Conservation (phyloP, 2,329 filamentous ascomycete genomes). For the Rosellinia necatrix region DNA sequence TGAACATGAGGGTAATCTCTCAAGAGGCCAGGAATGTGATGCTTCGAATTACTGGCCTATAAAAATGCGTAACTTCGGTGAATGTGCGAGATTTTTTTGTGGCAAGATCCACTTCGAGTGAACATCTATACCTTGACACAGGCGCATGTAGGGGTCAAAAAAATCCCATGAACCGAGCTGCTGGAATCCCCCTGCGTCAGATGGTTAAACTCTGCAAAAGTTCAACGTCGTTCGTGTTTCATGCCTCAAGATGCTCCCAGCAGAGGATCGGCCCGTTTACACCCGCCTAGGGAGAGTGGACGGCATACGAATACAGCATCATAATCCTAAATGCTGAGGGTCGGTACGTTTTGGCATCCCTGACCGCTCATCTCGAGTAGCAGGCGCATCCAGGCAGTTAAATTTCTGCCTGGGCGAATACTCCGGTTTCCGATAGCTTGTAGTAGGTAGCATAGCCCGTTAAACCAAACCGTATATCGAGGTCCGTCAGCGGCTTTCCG, state of each 20-base stretch:
- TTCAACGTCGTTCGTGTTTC: no score
- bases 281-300: slow-evolving; percentile 1
- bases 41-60: background rate
- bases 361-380: background rate
- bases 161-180: background rate
- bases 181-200: slow-evolving; percentile 9
- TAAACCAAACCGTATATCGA: background rate
- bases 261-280: no score
- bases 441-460: slow-evolving; percentile 9
- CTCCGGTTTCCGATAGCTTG: background rate
- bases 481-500: no score
- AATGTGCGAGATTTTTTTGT: slow-evolving; percentile 3
- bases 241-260: no score
- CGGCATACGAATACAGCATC: background rate
- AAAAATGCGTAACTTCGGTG: slow-evolving; percentile 17
- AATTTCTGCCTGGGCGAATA: slow-evolving; percentile 13
- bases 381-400: background rate
- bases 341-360: background rate
- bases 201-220: background rate
- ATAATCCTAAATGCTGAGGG: background rate
- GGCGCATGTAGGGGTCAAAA: background rate
- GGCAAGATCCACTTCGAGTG: slow-evolving; percentile 14
- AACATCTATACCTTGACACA: background rate
- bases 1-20: background rate
- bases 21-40: no score